Conservation (phyloP, 2,329 filamentous ascomycete species). For the Colletotrichum salicis region DNA sequence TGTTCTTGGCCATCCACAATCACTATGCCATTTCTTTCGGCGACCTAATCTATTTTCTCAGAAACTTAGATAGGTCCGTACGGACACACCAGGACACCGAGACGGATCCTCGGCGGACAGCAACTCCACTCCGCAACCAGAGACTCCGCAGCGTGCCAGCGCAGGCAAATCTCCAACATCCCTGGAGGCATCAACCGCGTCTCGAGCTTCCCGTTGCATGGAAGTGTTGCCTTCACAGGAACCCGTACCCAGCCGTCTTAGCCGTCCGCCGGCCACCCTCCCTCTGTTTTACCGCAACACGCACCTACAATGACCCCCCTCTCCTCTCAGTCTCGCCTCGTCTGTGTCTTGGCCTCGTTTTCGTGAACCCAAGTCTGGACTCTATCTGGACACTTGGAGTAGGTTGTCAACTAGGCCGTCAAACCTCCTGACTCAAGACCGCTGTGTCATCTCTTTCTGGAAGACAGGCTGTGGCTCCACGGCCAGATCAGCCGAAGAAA, state of each 20-base stretch:
- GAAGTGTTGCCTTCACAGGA: not conserved
- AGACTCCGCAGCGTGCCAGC: not conserved
- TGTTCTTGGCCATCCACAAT: not conserved
- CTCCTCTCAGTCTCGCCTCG: not conserved
- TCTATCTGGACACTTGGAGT: not conserved
- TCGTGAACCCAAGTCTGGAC: slow-evolving; percentile 3
- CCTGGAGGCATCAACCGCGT: not conserved
- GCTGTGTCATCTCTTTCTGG: not conserved
- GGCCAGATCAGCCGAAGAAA: not conserved
- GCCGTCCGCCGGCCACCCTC: slow-evolving; percentile 2
- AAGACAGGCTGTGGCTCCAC: not conserved
- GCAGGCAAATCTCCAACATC: not conserved
- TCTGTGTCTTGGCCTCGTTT: slow-evolving; percentile 8
- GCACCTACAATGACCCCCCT: not conserved
- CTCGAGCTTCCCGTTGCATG: not conserved
- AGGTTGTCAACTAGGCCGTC: not conserved
- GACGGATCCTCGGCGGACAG: not conserved
- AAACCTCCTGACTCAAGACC: slow-evolving; percentile 15
- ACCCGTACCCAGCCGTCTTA: slow-evolving; percentile 31
- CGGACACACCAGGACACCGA: not conserved
- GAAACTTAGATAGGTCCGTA: not conserved
- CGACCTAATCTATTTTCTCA: not conserved
- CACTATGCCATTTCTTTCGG: not conserved
- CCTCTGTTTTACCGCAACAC: not conserved
- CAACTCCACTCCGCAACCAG: not conserved